phyloP scores from a whole-genome alignment of 2,329 filamentous ascomycete species.

The Onygena corvina region DNA sequence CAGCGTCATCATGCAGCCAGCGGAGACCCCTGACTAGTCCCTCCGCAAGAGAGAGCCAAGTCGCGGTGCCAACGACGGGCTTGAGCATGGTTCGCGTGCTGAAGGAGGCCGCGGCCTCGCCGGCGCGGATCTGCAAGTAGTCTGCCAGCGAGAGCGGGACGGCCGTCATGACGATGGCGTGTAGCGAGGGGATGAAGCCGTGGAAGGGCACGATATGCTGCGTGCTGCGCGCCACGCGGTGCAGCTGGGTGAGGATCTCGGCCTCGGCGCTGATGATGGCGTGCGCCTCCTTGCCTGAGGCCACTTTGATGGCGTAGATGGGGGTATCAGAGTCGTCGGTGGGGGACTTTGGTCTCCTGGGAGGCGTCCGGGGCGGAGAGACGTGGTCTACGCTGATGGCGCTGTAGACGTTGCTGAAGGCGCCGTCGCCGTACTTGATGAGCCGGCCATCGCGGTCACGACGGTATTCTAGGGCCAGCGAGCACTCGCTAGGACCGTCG shows the following conservation, averaged over 20 bases:
- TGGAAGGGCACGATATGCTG: conserved; percentile 35
- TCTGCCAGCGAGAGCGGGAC: conserved; percentile 33
- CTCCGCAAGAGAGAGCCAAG: conserved; percentile 32
- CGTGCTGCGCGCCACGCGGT: conserved; percentile 23
- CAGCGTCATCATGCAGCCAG: conserved; percentile 33
- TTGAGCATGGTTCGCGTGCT: conserved; percentile 36
- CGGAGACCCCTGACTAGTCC: conserved; percentile 32
- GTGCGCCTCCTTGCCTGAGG: conserved; percentile 31
- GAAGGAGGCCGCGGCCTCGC: conserved; percentile 20
- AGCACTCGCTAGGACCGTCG: conserved; percentile 21
- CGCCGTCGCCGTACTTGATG: conserved; percentile 35
- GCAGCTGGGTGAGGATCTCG: conserved; percentile 31
- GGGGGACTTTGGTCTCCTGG: conserved; percentile 16
- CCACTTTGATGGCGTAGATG: conserved; percentile 36
- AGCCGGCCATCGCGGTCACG: conserved; percentile 20
- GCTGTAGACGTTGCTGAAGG: conserved; percentile 39
- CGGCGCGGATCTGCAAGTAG: conserved; percentile 30
- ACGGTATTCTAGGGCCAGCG: conserved; percentile 26
- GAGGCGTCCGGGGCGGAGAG: conserved; percentile 27
- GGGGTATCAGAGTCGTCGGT: neutral
- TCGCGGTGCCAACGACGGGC: conserved; percentile 31
- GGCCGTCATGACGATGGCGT: conserved; percentile 36
- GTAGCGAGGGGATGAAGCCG: conserved; percentile 29
- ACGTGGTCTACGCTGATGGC: conserved; percentile 18
- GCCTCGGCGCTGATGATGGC: conserved; percentile 35